Percentiles rank a stretch among this genome's conserved stretches.
Evolutionary conservation across 345 rosid genomes (phyloP).

Genomic region (Anastatica hierochuntica): DNA sequence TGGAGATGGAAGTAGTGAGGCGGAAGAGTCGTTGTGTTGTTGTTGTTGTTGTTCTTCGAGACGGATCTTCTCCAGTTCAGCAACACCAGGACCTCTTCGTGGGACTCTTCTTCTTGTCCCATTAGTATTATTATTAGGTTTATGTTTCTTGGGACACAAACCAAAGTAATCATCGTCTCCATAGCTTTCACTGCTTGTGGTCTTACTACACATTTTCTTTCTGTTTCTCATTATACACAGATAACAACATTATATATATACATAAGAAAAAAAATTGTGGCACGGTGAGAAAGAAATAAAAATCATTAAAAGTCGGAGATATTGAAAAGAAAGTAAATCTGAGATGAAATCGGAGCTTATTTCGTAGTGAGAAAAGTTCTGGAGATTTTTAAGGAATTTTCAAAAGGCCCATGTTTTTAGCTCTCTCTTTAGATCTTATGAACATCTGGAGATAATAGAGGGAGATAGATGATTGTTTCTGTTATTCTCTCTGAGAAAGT

Average conservation of each 20-base stretch:
- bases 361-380: slow-evolving; percentile 33
- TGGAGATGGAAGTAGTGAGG: not conserved
- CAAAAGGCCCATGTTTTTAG: slow-evolving; percentile 40
- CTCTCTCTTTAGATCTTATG: no score
- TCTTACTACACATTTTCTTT: slow-evolving; percentile 45
- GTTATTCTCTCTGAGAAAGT: slow-evolving; percentile 7
- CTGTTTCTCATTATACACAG: not conserved
- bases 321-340: slow-evolving; percentile 50
- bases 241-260: no score
- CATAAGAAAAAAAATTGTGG: no score
- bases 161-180: slow-evolving; percentile 19
- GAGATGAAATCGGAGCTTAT: slow-evolving; percentile 43
- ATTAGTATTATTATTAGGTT: slow-evolving; percentile 24
- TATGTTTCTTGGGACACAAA: slow-evolving; percentile 35
- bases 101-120: slow-evolving; percentile 34
- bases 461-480: slow-evolving; percentile 25
- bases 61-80: slow-evolving; percentile 71
- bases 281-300: slow-evolving; percentile 30
- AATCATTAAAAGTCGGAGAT: slow-evolving; percentile 22
- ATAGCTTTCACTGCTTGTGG: slow-evolving; percentile 22
- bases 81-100: slow-evolving; percentile 75
- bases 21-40: no score
- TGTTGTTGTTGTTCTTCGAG: slow-evolving; percentile 52
- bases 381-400: slow-evolving; percentile 30
- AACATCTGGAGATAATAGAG: no score